phyloP scores from a whole-genome alignment of 2,329 filamentous ascomycete genomes.

The Graphilbum fragrans region DNA sequence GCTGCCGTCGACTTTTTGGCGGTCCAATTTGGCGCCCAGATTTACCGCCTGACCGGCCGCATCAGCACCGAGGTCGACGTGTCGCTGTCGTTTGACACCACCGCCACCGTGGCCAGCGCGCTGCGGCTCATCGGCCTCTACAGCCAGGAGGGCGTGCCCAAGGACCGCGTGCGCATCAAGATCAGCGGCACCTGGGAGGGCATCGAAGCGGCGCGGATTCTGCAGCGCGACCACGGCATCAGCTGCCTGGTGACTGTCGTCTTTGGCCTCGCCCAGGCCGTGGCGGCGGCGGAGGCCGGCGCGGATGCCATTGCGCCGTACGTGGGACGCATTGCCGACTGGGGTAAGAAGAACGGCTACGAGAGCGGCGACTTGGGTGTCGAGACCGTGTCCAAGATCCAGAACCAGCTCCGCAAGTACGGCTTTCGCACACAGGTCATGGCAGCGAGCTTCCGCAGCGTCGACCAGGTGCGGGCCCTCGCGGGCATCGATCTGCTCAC shows the following conservation, averaged over 20 bases:
- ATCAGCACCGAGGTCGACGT: conserved; percentile 71
- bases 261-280: conserved; percentile 62
- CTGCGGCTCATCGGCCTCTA: conserved; percentile 66
- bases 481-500: too few species aligned
- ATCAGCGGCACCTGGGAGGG: conserved; percentile 71
- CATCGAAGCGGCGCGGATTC: conserved; percentile 62
- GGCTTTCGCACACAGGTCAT: conserved; percentile 72
- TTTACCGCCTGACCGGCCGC: conserved; percentile 63
- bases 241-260: conserved; percentile 59
- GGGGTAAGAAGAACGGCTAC: conserved; percentile 55
- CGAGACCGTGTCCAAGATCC: conserved; percentile 60
- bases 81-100: conserved; percentile 59
- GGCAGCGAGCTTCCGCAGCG: conserved; percentile 68
- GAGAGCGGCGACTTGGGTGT: conserved; percentile 62
- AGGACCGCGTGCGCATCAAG: conserved; percentile 66
- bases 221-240: conserved; percentile 59
- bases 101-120: conserved; percentile 60
- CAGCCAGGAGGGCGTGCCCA: conserved; percentile 56
- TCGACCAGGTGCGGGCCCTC: too few species aligned
- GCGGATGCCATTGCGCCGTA: conserved; percentile 60
- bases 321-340: conserved; percentile 68
- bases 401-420: conserved; percentile 77
- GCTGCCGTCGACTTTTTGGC: conserved; percentile 59
- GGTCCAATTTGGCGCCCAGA: conserved; percentile 67
- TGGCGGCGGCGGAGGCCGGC: conserved; percentile 42